Evolutionary conservation across 768 basidiomycete genomes (phyloP).

Genomic region (Rhodocollybia butyracea): DNA sequence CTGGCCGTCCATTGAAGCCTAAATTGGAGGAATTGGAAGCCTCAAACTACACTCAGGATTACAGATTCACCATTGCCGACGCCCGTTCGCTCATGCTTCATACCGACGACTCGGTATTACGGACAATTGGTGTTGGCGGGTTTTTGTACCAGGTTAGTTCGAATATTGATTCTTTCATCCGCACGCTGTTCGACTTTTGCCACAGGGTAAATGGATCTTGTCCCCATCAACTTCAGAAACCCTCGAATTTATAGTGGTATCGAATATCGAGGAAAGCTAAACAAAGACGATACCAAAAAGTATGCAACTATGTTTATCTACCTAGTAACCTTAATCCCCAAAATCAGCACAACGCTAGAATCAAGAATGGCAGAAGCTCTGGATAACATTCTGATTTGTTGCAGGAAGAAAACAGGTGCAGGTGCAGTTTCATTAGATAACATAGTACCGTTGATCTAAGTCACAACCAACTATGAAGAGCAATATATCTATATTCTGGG

Average conservation of each 20-base stretch:
- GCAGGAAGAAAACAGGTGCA: too few relatives aligned
- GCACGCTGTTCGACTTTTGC: background rate
- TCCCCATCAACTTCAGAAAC: background rate
- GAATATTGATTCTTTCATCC: too few relatives aligned
- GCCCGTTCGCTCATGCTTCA: constrained; percentile 4
- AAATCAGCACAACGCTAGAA: too few relatives aligned
- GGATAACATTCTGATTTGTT: too few relatives aligned
- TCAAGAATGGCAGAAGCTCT: too few relatives aligned
- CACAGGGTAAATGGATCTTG: background rate
- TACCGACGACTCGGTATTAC: background rate
- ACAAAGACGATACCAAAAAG: too few relatives aligned
- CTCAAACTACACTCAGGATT: background rate
- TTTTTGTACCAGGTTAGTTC: background rate
- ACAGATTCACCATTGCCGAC: background rate
- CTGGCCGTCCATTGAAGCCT: background rate
- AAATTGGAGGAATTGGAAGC: background rate
- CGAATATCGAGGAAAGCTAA: constrained; percentile 1
- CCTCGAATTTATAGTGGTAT: background rate
- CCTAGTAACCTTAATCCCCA: too few relatives aligned
- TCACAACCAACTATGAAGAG: too few relatives aligned
- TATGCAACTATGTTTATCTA: too few relatives aligned
- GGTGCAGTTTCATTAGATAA: too few relatives aligned
- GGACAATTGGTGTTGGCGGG: background rate
- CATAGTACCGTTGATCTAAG: too few relatives aligned
- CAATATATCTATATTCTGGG: too few relatives aligned